A percentile compares a stretch with the other conserved stretches of the same genome.
phyloP scores from a whole-genome alignment of 2,329 filamentous ascomycete genomes.

The Fusarium sacchari region DNA sequence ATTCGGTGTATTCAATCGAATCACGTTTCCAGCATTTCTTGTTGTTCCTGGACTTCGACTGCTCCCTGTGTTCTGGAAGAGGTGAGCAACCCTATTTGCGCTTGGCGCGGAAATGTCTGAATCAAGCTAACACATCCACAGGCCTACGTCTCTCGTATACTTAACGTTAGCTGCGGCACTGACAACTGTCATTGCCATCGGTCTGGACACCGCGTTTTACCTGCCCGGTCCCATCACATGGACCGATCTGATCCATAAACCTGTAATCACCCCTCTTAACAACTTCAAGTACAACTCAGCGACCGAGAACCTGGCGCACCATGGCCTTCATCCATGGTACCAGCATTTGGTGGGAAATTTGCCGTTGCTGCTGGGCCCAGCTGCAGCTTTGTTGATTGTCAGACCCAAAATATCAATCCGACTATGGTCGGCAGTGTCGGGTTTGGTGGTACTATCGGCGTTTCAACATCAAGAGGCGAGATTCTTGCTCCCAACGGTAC shows the following conservation, averaged over 20 bases:
- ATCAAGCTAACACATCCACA: slow-evolving; percentile 46
- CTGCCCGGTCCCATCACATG: slow-evolving; percentile 70
- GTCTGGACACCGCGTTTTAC: slow-evolving; percentile 89
- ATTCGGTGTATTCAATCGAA: slow-evolving; percentile 93
- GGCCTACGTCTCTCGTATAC: slow-evolving; percentile 69
- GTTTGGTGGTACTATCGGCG: slow-evolving; percentile 74
- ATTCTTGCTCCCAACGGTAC: slow-evolving; percentile 79
- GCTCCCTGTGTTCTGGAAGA: slow-evolving; percentile 84
- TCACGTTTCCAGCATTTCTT: slow-evolving; percentile 95
- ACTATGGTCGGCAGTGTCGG: slow-evolving; percentile 78
- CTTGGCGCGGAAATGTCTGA: slow-evolving; percentile 12
- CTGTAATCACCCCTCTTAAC: slow-evolving; percentile 80
- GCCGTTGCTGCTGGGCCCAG: slow-evolving; percentile 76
- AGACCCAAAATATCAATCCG: slow-evolving; percentile 67
- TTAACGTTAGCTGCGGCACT: slow-evolving; percentile 72
- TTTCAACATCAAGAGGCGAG: slow-evolving; percentile 85
- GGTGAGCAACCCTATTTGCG: slow-evolving; percentile 61
- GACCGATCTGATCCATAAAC: slow-evolving; percentile 69
- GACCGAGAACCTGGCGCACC: slow-evolving; percentile 75
- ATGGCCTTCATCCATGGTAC: slow-evolving; percentile 82
- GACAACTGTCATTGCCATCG: slow-evolving; percentile 78
- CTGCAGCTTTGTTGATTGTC: slow-evolving; percentile 68
- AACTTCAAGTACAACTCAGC: slow-evolving; percentile 80
- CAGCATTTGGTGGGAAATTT: slow-evolving; percentile 79
- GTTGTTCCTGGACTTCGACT: slow-evolving; percentile 84